Evolutionary conservation across 371 early-diverging fungal genomes (phyloP), one percentile per base, ranked within the genome.

Genomic region (Nematocida homosporus): DNA sequence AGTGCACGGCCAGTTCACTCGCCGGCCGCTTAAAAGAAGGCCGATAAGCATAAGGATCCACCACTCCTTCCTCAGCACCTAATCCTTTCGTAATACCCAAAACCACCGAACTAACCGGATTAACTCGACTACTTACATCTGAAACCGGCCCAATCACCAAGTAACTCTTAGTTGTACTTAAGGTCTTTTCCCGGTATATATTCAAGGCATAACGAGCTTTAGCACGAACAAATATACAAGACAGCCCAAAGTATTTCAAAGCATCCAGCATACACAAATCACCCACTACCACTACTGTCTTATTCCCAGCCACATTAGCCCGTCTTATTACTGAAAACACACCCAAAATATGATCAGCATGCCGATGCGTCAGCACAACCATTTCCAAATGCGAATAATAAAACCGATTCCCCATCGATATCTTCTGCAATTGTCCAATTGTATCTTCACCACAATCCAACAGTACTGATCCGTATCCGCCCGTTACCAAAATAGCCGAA

Each of bases 261-360:
- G 66, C 80, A 23, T 79, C n/a, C 10, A 82, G 30, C 25, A 57
- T 54, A 27, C 78, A 48, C 29, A 25, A 48, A 42, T 81, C 51
- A 30, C 76, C 65, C 37, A 84, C 2, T 10, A 72, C 50, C 5
- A 72, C 2, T 6, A 53, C 38, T 20, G 25, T 23, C 27, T 41
- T 2, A 37, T 72, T 72, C 29, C 53, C 53, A 6, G 18, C 13
- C 13, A 23, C 16, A 30, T 61, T 48, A 23, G 41, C 37, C 42
- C 53, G 44, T 38, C 56, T 79, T 18, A 85, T 27, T n/a, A 83
- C 56, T 48, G 44, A 54, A 34, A 77, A 50, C 30, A 80, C 30
- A n/a, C 99, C 99, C 35, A 98, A 84, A 80, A 94, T 92, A 81
- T 99, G 99, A 83, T 99, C 99, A 32, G 97, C 97, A 84, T 97